Percentiles rank a stretch among this genome's conserved stretches.
These are phyloP conservation scores for Zymoseptoria crescenta DNA, from an alignment of 2,329 filamentous ascomycete genomes.

Conservation along the genomic window DNA sequence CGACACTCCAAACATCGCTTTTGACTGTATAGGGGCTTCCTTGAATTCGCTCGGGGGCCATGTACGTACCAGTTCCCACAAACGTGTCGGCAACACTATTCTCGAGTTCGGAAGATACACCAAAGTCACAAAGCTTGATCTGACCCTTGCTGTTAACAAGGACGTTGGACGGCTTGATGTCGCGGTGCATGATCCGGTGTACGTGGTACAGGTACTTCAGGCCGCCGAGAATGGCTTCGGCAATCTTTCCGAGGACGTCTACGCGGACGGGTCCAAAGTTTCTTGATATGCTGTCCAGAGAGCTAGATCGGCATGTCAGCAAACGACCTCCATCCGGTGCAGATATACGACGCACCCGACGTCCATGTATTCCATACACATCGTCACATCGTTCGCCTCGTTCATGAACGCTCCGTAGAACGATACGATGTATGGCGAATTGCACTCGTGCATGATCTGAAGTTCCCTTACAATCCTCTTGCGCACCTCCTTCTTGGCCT, in stretches of 20 bases:
- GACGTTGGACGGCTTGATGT: conserved; percentile 98
- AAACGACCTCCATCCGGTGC: conserved; percentile 3
- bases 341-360: conserved; percentile 63
- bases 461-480: conserved; percentile 95
- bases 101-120: conserved; percentile 94
- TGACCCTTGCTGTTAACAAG: conserved; percentile 87
- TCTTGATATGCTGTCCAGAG: conserved; percentile 86
- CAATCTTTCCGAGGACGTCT: conserved; percentile 94
- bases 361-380: conserved; percentile 99
- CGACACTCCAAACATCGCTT: conserved; percentile 98
- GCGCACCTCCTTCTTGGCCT: conserved; percentile 93
- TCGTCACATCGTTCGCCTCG: conserved; percentile 92
- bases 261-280: conserved; percentile 93
- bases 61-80: conserved; percentile 97
- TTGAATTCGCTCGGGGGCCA: conserved; percentile 97
- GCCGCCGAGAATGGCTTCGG: conserved; percentile 86
- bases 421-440: conserved; percentile 92
- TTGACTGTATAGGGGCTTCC: conserved; percentile 96
- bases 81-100: conserved; percentile 98
- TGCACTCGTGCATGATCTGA: conserved; percentile 97
- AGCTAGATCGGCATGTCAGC: conserved; percentile 45
- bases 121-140: conserved; percentile 98
- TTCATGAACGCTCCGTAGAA: conserved; percentile 98
- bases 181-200: conserved; percentile 97
- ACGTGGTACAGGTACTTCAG: conserved; percentile 91